Percentiles rank a stretch among this genome's conserved stretches.
Conservation (phyloP, 2,329 filamentous ascomycete genomes). For the Fusarium vanettenii region DNA sequence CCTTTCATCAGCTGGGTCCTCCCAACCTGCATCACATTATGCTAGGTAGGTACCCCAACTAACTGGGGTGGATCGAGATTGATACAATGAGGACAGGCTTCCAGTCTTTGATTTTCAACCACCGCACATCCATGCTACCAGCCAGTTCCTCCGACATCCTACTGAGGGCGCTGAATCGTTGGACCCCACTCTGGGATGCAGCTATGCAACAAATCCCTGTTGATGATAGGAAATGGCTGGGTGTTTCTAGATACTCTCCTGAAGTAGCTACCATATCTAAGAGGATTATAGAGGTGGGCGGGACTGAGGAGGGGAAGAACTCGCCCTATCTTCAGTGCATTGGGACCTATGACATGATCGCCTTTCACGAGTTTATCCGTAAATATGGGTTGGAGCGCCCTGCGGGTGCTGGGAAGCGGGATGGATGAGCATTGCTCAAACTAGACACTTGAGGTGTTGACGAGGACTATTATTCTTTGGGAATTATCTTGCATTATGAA, state of each 20-base stretch:
- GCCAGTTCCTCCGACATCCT: background rate
- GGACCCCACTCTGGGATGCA: slow-evolving; percentile 15
- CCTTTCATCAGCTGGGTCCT: background rate
- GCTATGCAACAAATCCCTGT: background rate
- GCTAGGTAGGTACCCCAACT: background rate
- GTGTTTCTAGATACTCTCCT: slow-evolving; percentile 11
- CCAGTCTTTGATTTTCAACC: slow-evolving; percentile 10
- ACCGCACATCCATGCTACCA: slow-evolving; percentile 6
- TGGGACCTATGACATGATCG: slow-evolving; percentile 11
- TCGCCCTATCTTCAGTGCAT: slow-evolving; percentile 10
- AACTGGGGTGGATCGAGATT: background rate
- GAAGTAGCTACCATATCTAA: slow-evolving; percentile 15
- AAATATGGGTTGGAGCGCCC: background rate
- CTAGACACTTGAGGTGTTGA: accelerated
- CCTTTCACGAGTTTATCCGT: slow-evolving; percentile 18
- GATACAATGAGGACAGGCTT: slow-evolving; percentile 1
- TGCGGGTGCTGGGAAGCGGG: too few species aligned
- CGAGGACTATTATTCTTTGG: accelerated
- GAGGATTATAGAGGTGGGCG: slow-evolving; percentile 2
- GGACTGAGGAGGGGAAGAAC: background rate
- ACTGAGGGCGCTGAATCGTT: slow-evolving; percentile 16
- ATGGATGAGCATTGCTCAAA: too few species aligned
- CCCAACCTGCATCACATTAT: slow-evolving; percentile 7
- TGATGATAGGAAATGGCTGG: slow-evolving; percentile 18
- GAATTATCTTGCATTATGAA: background rate